phyloP scores from a whole-genome alignment of 306 rosid species.

The Pachyrhizus erosus region DNA sequence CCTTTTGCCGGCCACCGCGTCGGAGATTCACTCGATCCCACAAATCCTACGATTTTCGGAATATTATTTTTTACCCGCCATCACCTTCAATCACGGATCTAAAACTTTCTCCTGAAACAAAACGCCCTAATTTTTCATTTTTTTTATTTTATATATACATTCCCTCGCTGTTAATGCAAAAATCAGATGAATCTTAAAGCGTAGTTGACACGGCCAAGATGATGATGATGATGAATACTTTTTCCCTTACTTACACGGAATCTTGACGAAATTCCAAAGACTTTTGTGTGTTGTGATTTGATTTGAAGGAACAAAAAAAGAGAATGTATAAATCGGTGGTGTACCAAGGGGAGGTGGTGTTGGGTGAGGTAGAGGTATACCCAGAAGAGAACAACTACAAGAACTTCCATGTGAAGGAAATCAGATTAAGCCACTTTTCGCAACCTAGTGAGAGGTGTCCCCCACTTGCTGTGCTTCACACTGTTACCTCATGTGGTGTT shows the following conservation, averaged over 20 bases:
- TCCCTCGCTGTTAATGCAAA: slow-evolving; percentile 53
- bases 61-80: slow-evolving; percentile 34
- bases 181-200: slow-evolving; percentile 72
- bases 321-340: slow-evolving; percentile 84
- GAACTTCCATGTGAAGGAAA: slow-evolving; percentile 76
- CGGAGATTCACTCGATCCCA: slow-evolving; percentile 42
- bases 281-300: slow-evolving; percentile 46
- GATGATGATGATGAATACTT: slow-evolving; percentile 59
- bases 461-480: slow-evolving; percentile 98
- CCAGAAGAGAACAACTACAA: slow-evolving; percentile 75
- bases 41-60: slow-evolving; percentile 42
- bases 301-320: slow-evolving; percentile 41
- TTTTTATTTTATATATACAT: slow-evolving; percentile 29
- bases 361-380: slow-evolving; percentile 92
- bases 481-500: slow-evolving; percentile 78
- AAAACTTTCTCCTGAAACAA: slow-evolving; percentile 55
- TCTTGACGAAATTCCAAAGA: slow-evolving; percentile 57
- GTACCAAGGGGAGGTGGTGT: slow-evolving; percentile 81
- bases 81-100: slow-evolving; percentile 72
- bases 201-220: slow-evolving; percentile 52
- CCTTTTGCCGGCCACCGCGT: slow-evolving; percentile 27
- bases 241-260: slow-evolving; percentile 38
- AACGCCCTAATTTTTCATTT: slow-evolving; percentile 43
- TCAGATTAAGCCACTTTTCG: slow-evolving; percentile 87
- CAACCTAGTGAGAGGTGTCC: slow-evolving; percentile 98